These are phyloP conservation scores for Coriaria nepalensis DNA, from an alignment of 306 rosid species.

Conservation along the genomic window DNA sequence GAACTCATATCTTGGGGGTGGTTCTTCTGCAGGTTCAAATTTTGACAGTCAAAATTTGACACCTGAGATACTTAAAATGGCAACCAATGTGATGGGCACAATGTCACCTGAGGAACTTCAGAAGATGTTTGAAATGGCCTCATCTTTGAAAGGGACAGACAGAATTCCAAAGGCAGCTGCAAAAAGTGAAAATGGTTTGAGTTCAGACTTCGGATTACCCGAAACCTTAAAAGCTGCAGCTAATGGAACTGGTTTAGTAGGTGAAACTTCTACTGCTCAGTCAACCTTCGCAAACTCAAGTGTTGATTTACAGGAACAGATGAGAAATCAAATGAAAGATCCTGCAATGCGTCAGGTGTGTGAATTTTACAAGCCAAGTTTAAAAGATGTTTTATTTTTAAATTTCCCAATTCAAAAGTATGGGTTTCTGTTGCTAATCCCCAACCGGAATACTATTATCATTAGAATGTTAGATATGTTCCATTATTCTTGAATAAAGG, in stretches of 20 bases:
- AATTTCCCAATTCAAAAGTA: background rate
- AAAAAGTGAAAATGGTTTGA: conserved; percentile 20
- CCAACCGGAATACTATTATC: too few species aligned
- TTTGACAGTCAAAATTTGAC: conserved; percentile 39
- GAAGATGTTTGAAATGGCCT: conserved; percentile 78
- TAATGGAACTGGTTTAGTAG: conserved; percentile 20
- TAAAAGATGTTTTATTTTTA: conserved; percentile 1
- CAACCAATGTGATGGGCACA: conserved; percentile 63
- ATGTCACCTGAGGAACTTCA: conserved; percentile 78
- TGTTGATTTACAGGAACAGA: conserved; percentile 76
- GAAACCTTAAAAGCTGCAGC: conserved; percentile 21
- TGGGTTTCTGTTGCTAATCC: too few species aligned
- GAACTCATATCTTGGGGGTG: conserved; percentile 30
- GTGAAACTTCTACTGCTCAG: conserved; percentile 37
- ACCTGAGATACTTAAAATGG: conserved; percentile 82
- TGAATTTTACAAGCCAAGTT: conserved; percentile 11
- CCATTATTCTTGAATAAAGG: background rate
- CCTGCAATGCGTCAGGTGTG: conserved; percentile 90
- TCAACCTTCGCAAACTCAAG: conserved; percentile 31
- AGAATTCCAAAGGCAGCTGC: conserved; percentile 28
- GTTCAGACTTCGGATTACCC: conserved; percentile 24
- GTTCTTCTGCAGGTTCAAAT: conserved; percentile 22
- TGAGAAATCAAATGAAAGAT: conserved; percentile 92
- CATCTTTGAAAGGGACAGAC: conserved; percentile 48
- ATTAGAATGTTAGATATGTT: background rate